Evolutionary conservation across 2,329 filamentous ascomycete genomes (phyloP).

Genomic region (Hypoxylon sp.): DNA sequence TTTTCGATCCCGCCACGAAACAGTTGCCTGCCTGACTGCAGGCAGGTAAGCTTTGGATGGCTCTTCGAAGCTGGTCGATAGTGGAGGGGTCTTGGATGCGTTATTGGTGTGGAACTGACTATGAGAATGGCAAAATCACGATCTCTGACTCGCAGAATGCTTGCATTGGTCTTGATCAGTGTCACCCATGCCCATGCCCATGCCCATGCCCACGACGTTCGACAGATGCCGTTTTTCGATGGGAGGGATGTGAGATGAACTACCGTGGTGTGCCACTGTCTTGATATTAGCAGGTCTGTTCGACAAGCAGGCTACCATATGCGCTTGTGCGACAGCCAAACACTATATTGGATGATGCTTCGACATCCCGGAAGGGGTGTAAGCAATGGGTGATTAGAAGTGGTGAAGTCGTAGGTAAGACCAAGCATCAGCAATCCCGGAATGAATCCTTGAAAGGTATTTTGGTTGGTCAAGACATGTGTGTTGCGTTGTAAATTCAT

Average conservation of each 20-base stretch:
- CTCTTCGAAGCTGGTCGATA: conserved; percentile 28
- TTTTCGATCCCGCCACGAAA: conserved; percentile 30
- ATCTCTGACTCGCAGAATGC: conserved; percentile 40
- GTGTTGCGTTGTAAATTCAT: conserved; percentile 31
- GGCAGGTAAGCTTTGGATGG: conserved; percentile 33
- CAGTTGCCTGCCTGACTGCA: too few relatives aligned
- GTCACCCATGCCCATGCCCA: conserved; percentile 23
- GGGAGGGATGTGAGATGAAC: conserved; percentile 3
- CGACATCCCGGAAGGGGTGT: conserved; percentile 23
- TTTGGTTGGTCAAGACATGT: conserved; percentile 30
- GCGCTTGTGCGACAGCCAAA: conserved; percentile 19
- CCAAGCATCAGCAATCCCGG: conserved; percentile 31
- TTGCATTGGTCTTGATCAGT: conserved; percentile 36
- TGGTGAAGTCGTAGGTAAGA: conserved; percentile 28
- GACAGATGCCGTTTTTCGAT: too few relatives aligned
- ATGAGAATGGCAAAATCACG: conserved; percentile 31
- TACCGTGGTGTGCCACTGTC: conserved; percentile 2
- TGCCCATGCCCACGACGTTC: neutral
- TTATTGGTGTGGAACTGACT: conserved; percentile 28
- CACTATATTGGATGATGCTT: conserved; percentile 28
- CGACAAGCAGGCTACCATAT: conserved; percentile 14
- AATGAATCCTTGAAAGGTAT: conserved; percentile 23
- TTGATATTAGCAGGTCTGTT: conserved; percentile 5
- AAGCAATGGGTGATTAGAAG: conserved; percentile 29
- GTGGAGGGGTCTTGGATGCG: conserved; percentile 10